phyloP scores from a whole-genome alignment of 768 basidiomycete species.

The Pisolithus microcarpus region DNA sequence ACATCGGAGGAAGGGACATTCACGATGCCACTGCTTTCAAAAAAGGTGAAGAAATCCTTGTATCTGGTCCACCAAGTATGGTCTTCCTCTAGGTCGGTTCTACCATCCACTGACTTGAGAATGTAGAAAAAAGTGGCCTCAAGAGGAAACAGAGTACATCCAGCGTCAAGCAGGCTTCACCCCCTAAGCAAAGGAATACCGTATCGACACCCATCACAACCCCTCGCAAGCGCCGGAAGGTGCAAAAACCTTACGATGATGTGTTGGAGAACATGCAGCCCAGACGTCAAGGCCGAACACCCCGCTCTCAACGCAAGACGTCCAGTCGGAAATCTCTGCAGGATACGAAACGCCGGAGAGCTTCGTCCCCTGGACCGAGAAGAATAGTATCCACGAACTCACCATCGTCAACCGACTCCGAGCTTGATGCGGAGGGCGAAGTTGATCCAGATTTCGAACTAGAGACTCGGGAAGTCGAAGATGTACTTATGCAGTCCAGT shows the following conservation, averaged over 20 bases:
- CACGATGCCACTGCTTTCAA: slow-evolving; percentile 43
- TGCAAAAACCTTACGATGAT: slow-evolving; percentile 5
- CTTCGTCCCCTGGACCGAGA: slow-evolving; percentile 22
- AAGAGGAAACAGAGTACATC: slow-evolving; percentile 14
- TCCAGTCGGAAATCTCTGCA: too few species aligned
- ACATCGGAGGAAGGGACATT: slow-evolving; percentile 37
- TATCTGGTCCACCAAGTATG: slow-evolving; percentile 56
- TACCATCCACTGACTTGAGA: not conserved
- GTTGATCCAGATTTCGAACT: slow-evolving; percentile 29
- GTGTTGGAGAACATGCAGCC: slow-evolving; percentile 1
- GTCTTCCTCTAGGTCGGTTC: not conserved
- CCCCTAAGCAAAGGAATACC: slow-evolving; percentile 3
- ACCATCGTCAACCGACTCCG: slow-evolving; percentile 22
- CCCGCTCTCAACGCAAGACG: slow-evolving; percentile 2
- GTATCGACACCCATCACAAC: slow-evolving; percentile 15
- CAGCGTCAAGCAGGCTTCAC: slow-evolving; percentile 4
- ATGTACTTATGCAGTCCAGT: slow-evolving; percentile 22
- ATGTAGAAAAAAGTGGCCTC: slow-evolving; percentile 12
- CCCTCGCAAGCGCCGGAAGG: slow-evolving; percentile 22
- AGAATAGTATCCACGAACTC: slow-evolving; percentile 12
- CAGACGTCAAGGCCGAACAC: slow-evolving; percentile 3
- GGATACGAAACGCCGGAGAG: slow-evolving; percentile 19
- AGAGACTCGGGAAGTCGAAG: slow-evolving; percentile 31
- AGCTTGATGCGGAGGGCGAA: slow-evolving; percentile 27
- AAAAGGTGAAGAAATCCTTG: slow-evolving; percentile 46